Percentiles rank a stretch among this genome's conserved stretches.
phyloP scores from a whole-genome alignment of 176 grass and related monocot species.

The Oryza glaberrima region DNA sequence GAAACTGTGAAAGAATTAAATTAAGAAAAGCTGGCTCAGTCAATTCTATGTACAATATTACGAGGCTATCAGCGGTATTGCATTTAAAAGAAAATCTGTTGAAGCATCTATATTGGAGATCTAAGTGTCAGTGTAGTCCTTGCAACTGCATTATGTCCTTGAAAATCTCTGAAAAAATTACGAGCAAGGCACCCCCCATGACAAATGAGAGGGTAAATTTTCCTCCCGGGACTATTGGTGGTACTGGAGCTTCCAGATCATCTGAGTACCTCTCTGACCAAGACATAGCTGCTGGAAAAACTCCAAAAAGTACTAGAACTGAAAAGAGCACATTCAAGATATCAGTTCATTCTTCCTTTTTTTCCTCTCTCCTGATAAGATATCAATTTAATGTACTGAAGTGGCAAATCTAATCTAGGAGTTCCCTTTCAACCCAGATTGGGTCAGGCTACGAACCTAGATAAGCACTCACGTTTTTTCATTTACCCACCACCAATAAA shows the following conservation, averaged over 20 bases:
- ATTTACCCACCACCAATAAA: neutral
- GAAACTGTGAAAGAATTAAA: conserved; percentile 3
- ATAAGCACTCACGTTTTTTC: neutral
- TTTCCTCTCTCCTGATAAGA: neutral
- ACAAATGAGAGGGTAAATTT: conserved; percentile 64
- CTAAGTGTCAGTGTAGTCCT: conserved; percentile 39
- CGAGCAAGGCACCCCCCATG: conserved; percentile 61
- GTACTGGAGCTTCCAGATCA: conserved; percentile 49
- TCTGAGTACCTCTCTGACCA: conserved; percentile 94
- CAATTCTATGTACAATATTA: conserved; percentile 7
- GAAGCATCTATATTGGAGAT: neutral
- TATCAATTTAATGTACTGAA: conserved; percentile 20
- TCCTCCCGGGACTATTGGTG: conserved; percentile 75
- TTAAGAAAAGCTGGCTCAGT: neutral
- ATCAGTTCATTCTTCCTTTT: conserved; percentile 22
- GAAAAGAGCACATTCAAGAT: conserved; percentile 40
- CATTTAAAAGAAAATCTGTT: neutral
- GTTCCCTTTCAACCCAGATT: neutral
- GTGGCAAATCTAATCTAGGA: neutral
- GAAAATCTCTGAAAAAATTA: conserved; percentile 79
- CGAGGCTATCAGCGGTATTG: neutral
- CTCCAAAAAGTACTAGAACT: conserved; percentile 92
- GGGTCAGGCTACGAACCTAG: neutral
- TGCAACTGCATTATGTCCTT: conserved; percentile 69
- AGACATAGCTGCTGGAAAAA: conserved; percentile 88